Conservation (phyloP, 139 green algal genomes). For the Coelastrella sp. region DNA sequence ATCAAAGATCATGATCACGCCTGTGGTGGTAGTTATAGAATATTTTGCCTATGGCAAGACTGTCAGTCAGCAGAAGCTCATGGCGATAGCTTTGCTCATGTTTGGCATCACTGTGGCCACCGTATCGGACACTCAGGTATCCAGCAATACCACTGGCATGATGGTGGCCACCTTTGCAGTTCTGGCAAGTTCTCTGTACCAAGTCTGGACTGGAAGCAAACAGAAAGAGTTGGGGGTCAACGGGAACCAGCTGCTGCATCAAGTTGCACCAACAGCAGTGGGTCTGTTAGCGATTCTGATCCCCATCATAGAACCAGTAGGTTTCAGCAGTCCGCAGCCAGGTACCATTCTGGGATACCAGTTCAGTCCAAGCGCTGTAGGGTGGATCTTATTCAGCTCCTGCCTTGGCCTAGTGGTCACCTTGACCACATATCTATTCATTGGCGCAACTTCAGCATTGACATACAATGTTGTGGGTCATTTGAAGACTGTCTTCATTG, state of each 20-base stretch:
- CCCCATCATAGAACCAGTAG: constrained; percentile 52
- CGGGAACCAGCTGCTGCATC: constrained; percentile 67
- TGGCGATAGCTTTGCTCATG: constrained; percentile 67
- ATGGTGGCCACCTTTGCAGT: constrained; percentile 73
- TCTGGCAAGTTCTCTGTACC: constrained; percentile 77
- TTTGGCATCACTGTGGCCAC: constrained; percentile 73
- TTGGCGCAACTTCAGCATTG: constrained; percentile 68
- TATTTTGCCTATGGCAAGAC: constrained; percentile 57
- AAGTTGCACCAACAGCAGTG: constrained; percentile 49
- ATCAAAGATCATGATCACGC: constrained; percentile 46
- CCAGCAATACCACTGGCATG: constrained; percentile 69
- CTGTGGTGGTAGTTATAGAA: constrained; percentile 31
- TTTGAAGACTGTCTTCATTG: constrained; percentile 81
- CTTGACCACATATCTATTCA: constrained; percentile 86
- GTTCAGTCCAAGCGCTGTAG: neutral
- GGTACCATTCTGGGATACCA: constrained; percentile 52
- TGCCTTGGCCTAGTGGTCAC: constrained; percentile 71
- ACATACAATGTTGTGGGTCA: constrained; percentile 90
- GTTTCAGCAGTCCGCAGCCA: neutral
- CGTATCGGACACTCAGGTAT: constrained; percentile 71
- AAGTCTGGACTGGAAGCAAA: constrained; percentile 64
- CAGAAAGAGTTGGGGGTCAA: constrained; percentile 67
- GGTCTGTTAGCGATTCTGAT: constrained; percentile 46
- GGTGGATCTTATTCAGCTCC: constrained; percentile 47
- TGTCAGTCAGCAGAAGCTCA: constrained; percentile 53